Evolutionary conservation across 2,329 filamentous ascomycete species (phyloP), one percentile per base, ranked within the genome.

Genomic region (Claviceps paspali): DNA sequence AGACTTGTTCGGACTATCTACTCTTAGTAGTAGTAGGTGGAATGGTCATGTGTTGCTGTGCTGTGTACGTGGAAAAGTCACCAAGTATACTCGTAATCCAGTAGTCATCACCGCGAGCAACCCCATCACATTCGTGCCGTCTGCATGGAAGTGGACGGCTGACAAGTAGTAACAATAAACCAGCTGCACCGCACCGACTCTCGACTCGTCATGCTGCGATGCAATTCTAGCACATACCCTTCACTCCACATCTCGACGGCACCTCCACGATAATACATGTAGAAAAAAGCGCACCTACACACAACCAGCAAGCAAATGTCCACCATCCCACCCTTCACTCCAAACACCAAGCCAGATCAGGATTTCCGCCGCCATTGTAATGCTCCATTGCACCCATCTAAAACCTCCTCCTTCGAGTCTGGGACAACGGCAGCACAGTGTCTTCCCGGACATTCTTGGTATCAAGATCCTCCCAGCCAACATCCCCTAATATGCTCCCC

Each of bases 381-480:
- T n/a, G 22, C 21, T 17, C 15, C 27, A 5, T 29, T 11, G 5
- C 7, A 9, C 12, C 7, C 17, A 22, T 29, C 18, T 40, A 36
- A 14, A 29, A 12, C 29, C 36, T 30, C 18, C 30, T 41, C 26
- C 11, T 35, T 23, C 26, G 24, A 4, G 33, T 36, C 41, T 45
- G 33, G 14, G 22, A 17, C 38, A 36, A 12, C 18, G 33, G 34
- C 6, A 12, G 19, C 24, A n/a, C 27, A 29, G 45, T 47, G 39
- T 50, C 50, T 31, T 43, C 41, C 37, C 49, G 54, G 45, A 50
- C 45, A 38, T 45, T 45, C 36, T 50, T 43, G 26, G 17, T 38
- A 30, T 74, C 65, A 36, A 83, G 54, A 48, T 82, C 74, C 48
- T 85, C 80, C 62, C 82, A 79, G 2, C 73, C 71, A 36, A 84